Percentiles rank a stretch among this genome's conserved stretches.
Conservation (phyloP, 176 grass and related monocot genomes). For the Musa itinerans region DNA sequence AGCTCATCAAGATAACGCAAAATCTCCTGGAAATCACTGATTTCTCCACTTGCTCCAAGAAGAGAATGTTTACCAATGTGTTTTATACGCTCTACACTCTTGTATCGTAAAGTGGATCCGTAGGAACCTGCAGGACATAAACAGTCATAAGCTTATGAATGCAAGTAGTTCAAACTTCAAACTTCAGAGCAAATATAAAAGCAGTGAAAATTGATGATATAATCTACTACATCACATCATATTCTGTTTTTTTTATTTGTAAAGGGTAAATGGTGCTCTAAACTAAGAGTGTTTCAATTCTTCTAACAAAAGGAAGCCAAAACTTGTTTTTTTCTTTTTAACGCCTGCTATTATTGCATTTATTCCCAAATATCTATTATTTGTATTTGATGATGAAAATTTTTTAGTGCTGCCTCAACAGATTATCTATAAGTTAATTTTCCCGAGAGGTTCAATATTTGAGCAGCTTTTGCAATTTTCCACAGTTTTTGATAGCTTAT, state of each 20-base stretch:
- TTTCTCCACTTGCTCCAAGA: slow-evolving; percentile 91
- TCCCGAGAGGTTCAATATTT: not conserved
- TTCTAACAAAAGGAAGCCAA: no score
- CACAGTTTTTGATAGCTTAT: not conserved
- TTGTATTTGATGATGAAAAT: no score
- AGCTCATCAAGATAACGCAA: slow-evolving; percentile 92
- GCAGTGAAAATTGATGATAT: not conserved
- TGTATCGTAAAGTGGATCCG: slow-evolving; percentile 94
- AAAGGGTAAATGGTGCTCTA: not conserved
- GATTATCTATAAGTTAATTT: not conserved
- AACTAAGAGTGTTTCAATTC: not conserved
- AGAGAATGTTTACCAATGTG: slow-evolving; percentile 79
- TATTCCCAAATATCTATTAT: no score
- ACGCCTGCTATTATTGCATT: no score
- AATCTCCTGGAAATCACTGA: slow-evolving; percentile 98
- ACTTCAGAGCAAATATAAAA: not conserved
- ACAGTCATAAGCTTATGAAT: slow-evolving; percentile 4
- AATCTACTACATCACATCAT: no score
- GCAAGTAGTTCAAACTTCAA: not conserved
- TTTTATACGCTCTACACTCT: slow-evolving; percentile 95
- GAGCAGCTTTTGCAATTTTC: not conserved
- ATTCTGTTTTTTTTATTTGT: not conserved
- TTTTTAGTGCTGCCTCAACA: no score
- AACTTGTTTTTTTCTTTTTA: no score
- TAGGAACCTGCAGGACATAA: slow-evolving; percentile 56